Evolutionary conservation across 2,329 filamentous ascomycete species (phyloP).

Genomic region (Xylaria sp.): DNA sequence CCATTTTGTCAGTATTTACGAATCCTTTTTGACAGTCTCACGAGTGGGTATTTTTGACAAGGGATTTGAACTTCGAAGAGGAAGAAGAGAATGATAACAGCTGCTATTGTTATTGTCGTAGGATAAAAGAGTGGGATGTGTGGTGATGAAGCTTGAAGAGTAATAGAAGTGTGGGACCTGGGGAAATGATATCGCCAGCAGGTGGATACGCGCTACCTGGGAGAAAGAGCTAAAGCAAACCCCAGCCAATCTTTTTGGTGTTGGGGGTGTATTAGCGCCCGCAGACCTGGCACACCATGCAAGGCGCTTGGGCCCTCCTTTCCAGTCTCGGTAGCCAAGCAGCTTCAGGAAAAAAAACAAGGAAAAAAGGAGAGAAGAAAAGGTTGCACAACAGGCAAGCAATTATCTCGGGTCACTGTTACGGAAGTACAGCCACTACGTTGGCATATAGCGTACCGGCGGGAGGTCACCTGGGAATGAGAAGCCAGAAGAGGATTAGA

Average conservation of each 20-base stretch:
- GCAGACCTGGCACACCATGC: conserved; percentile 33
- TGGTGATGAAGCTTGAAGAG: conserved; percentile 26
- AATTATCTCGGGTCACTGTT: conserved; percentile 21
- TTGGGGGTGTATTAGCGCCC: conserved; percentile 38
- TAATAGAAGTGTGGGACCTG: conserved; percentile 42
- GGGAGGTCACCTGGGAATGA: conserved; percentile 1
- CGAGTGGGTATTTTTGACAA: not conserved
- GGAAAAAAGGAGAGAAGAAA: conserved; percentile 17
- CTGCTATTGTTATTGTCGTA: conserved; percentile 27
- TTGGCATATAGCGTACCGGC: conserved; percentile 5
- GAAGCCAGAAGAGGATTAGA: not conserved
- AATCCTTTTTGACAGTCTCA: conserved; percentile 10
- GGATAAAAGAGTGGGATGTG: conserved; percentile 27
- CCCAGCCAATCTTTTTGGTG: conserved; percentile 36
- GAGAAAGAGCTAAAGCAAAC: conserved; percentile 34
- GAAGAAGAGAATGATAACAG: conserved; percentile 23
- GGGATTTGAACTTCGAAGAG: conserved; percentile 14
- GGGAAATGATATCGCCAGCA: conserved; percentile 44
- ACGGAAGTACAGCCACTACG: conserved; percentile 32
- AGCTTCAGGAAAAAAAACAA: conserved; percentile 11
- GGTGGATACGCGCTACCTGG: conserved; percentile 37
- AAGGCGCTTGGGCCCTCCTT: conserved; percentile 36
- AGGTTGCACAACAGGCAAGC: conserved; percentile 6
- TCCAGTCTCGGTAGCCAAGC: conserved; percentile 27
- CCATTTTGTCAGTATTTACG: conserved; percentile 56